phyloP scores from a whole-genome alignment of 257 asterid genomes.

The Solanum neorickii region DNA sequence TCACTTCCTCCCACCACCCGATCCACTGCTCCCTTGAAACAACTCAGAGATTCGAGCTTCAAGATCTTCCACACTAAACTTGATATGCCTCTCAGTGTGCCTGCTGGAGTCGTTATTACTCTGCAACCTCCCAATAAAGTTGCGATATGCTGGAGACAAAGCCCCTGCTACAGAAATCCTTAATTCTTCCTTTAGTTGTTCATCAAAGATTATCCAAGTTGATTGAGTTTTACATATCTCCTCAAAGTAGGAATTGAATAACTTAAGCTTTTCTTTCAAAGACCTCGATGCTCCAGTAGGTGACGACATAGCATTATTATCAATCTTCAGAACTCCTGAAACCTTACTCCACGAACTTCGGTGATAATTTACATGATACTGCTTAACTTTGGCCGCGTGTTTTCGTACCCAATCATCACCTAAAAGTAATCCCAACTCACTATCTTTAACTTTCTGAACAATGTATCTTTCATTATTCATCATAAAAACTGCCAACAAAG shows the following conservation, averaged over 20 bases:
- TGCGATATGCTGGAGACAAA: constrained; percentile 52
- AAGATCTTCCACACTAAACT: constrained; percentile 61
- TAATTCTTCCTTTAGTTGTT: constrained; percentile 63
- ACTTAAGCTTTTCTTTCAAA: constrained; percentile 67
- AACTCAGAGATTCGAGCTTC: constrained; percentile 57
- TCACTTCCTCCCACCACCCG: constrained; percentile 55
- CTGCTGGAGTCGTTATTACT: constrained; percentile 38
- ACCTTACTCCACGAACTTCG: constrained; percentile 91
- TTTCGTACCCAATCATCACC: constrained; percentile 91
- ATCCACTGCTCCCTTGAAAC: constrained; percentile 37
- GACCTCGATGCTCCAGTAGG: constrained; percentile 50
- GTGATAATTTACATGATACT: constrained; percentile 72
- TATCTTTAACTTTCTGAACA: constrained; percentile 58
- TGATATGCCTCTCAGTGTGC: constrained; percentile 59
- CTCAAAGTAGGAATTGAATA: constrained; percentile 67
- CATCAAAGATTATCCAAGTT: constrained; percentile 75
- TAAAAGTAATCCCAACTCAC: constrained; percentile 62
- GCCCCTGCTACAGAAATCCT: constrained; percentile 47
- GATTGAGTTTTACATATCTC: constrained; percentile 60
- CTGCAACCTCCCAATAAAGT: constrained; percentile 53
- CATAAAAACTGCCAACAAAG: constrained; percentile 69
- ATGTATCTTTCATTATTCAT: constrained; percentile 90
- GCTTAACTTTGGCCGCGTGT: constrained; percentile 65
- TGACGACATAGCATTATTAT: constrained; percentile 42
- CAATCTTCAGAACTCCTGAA: constrained; percentile 58